Evolutionary conservation across 495 filamentous ascomycete genomes (phyloP).

Genomic region (Podospora pseudocomata): DNA sequence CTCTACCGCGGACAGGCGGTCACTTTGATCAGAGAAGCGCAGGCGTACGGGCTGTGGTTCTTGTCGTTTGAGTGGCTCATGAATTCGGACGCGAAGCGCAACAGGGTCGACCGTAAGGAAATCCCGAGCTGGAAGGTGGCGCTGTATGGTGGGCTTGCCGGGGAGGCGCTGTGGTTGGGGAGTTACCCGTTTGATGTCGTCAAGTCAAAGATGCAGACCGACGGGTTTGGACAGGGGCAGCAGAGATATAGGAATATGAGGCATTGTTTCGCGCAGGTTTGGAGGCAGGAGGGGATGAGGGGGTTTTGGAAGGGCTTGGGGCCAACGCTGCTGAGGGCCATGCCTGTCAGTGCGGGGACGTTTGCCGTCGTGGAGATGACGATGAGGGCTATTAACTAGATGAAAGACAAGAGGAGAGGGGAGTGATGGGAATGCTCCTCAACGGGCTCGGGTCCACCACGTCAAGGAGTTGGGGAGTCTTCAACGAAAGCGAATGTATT

Average conservation of each 20-base stretch:
- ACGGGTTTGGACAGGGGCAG: slow-evolving; percentile 68
- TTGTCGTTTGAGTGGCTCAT: slow-evolving; percentile 92
- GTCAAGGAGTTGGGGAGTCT: background rate
- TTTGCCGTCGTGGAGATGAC: slow-evolving; percentile 77
- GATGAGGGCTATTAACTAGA: slow-evolving; percentile 54
- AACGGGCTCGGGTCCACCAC: background rate
- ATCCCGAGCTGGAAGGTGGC: slow-evolving; percentile 83
- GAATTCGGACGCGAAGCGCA: slow-evolving; percentile 78
- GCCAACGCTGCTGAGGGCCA: slow-evolving; percentile 90
- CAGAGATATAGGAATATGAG: slow-evolving; percentile 73
- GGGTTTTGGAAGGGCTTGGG: slow-evolving; percentile 97
- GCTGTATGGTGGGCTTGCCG: slow-evolving; percentile 86
- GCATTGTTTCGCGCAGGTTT: slow-evolving; percentile 86
- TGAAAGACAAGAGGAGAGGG: background rate
- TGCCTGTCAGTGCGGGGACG: slow-evolving; percentile 96
- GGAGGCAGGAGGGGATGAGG: slow-evolving; percentile 65
- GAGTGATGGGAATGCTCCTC: background rate
- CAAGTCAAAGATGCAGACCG: slow-evolving; percentile 99
- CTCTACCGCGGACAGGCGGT: slow-evolving; percentile 85
- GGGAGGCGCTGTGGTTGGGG: slow-evolving; percentile 86
- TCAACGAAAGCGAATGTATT: background rate
- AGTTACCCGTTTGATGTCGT: slow-evolving; percentile 96
- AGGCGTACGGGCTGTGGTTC: slow-evolving; percentile 96
- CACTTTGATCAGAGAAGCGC: slow-evolving; percentile 82
- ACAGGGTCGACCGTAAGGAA: slow-evolving; percentile 67